Evolutionary conservation across 2,329 filamentous ascomycete genomes (phyloP).

Genomic region (Chaetomiaceae sp.): DNA sequence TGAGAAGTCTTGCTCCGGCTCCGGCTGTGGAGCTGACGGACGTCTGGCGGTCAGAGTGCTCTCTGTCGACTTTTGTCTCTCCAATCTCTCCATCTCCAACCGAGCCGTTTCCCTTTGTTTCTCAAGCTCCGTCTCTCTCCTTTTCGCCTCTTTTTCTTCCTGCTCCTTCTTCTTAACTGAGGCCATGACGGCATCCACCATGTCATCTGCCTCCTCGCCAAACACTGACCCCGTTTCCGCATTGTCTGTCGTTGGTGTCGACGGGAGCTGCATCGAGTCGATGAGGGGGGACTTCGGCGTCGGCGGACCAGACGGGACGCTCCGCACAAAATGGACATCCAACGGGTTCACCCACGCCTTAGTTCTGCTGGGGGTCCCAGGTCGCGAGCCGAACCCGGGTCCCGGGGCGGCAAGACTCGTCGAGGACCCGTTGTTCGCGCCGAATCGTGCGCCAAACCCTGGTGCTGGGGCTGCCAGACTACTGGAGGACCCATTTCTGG

Average conservation of each 20-base stretch:
- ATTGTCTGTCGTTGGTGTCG: conserved; percentile 22
- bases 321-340: conserved; percentile 42
- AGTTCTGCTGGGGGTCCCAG: conserved; percentile 34
- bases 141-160: conserved; percentile 17
- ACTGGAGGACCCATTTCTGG: conserved; percentile 29
- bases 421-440: conserved; percentile 29
- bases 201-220: conserved; percentile 30
- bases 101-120: conserved; percentile 27
- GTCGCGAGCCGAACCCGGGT: conserved; percentile 30
- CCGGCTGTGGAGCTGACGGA: conserved; percentile 5
- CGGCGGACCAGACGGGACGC: conserved; percentile 27
- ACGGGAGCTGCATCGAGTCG: conserved; percentile 37
- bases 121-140: conserved; percentile 20
- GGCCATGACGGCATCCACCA: conserved; percentile 27
- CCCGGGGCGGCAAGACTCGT: conserved; percentile 29
- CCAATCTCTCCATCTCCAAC: conserved; percentile 25
- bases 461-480: conserved; percentile 30
- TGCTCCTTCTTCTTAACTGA: conserved; percentile 26
- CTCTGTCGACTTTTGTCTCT: conserved; percentile 24
- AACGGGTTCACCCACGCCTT: conserved; percentile 45
- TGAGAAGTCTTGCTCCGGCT: background rate
- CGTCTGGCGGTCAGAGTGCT: conserved; percentile 12
- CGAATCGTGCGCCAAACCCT: conserved; percentile 22
- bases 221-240: conserved; percentile 30
- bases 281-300: conserved; percentile 38